Percentiles rank a stretch among this genome's conserved stretches.
phyloP scores from a whole-genome alignment of 2,329 filamentous ascomycete species.

The Phoma sp. region DNA sequence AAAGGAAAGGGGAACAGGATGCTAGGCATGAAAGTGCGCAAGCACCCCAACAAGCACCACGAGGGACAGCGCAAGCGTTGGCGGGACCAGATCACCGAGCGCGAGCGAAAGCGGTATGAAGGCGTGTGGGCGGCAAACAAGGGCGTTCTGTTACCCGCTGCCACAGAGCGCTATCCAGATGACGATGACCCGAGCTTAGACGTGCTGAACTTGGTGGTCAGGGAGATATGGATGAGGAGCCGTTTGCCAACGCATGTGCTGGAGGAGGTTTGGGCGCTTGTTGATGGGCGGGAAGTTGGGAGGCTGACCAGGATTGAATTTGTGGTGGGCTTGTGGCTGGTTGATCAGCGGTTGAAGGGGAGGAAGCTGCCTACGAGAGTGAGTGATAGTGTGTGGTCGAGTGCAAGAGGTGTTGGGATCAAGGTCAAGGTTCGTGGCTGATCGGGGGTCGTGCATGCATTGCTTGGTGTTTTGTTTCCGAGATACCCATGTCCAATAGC shows the following conservation, averaged over 20 bases:
- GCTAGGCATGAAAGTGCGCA: slow-evolving; percentile 50
- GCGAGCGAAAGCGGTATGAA: slow-evolving; percentile 81
- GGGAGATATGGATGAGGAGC: slow-evolving; percentile 78
- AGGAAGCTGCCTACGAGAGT: slow-evolving; percentile 77
- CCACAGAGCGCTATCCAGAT: too few relatives aligned
- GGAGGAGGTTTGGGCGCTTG: slow-evolving; percentile 78
- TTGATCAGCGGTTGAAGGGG: slow-evolving; percentile 81
- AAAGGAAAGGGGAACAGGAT: slow-evolving; percentile 65
- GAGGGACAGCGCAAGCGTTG: slow-evolving; percentile 78
- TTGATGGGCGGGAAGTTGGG: slow-evolving; percentile 65
- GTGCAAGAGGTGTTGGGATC: slow-evolving; percentile 60
- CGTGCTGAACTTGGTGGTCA: slow-evolving; percentile 72
- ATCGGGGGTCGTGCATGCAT: slow-evolving; percentile 16
- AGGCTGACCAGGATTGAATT: slow-evolving; percentile 74
- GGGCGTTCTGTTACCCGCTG: slow-evolving; percentile 59
- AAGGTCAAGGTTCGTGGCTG: slow-evolving; percentile 41
- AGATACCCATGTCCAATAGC: slow-evolving; percentile 38
- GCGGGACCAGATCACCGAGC: slow-evolving; percentile 75
- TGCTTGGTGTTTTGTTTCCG: slow-evolving; percentile 25
- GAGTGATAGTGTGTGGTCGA: slow-evolving; percentile 77
- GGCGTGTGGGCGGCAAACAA: slow-evolving; percentile 85
- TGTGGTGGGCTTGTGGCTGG: slow-evolving; percentile 82
- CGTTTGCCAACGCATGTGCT: slow-evolving; percentile 72
- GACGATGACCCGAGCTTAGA: slow-evolving; percentile 48
- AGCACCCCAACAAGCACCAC: slow-evolving; percentile 75